These are phyloP conservation scores for Rhodotorula graminis DNA, from an alignment of 768 basidiomycete genomes.

Conservation along the genomic window DNA sequence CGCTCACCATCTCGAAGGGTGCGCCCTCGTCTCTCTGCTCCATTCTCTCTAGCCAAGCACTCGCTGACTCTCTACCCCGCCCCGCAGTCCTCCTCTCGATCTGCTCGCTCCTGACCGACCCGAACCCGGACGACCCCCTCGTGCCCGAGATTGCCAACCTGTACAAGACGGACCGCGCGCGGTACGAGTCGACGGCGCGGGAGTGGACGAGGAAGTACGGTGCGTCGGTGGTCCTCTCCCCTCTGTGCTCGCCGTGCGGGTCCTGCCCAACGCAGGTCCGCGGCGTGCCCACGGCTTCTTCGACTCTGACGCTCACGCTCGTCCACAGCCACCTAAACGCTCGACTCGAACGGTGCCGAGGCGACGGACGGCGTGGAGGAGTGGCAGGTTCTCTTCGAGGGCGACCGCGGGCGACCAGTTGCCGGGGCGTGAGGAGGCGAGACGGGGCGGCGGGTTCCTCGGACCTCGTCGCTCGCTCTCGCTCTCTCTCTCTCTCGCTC, in stretches of 20 bases:
- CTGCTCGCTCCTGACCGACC: constrained; percentile 98
- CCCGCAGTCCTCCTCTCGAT: constrained; percentile 83
- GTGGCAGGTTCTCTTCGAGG: no score
- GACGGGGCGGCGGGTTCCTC: no score
- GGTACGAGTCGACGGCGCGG: constrained; percentile 95
- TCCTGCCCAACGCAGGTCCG: no score
- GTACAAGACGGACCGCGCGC: constrained; percentile 97
- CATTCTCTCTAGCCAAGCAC: neutral
- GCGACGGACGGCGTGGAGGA: neutral
- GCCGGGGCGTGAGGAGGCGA: no score
- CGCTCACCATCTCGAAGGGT: constrained; percentile 99
- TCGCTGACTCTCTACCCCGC: neutral
- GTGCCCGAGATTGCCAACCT: constrained; percentile 92
- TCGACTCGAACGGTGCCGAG: no score
- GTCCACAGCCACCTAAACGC: neutral
- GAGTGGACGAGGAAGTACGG: constrained; percentile 95
- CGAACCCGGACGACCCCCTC: constrained; percentile 97
- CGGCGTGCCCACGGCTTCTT: no score
- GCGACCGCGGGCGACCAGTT: no score
- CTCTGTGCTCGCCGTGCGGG: neutral
- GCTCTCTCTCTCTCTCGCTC: no score
- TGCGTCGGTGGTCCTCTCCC: neutral
- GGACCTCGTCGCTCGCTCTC: neutral
- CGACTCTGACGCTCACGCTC: no score
- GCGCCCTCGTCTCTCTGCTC: constrained; percentile 35